Base-by-base conservation (phyloP, 768 basidiomycete genomes). In the Pleurotus eryngii region DNA sequence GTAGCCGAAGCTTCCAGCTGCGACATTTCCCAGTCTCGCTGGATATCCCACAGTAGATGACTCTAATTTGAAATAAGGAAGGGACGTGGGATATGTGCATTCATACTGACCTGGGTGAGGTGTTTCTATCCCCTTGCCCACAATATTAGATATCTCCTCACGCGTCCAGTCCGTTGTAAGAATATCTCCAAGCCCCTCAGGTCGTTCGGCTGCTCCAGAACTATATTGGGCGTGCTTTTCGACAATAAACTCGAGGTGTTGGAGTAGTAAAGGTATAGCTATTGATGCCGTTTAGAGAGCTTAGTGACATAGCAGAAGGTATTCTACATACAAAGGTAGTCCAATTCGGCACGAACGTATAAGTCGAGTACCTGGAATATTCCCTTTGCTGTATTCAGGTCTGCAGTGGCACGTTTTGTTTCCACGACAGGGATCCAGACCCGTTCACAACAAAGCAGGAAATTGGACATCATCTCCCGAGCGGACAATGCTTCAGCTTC, bases 231-330 rank as follows among this genome's bases (percentile, higher is more conserved):
- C 70, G 59, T 78, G 75, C 42, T 69, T 65, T 46, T 73, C 72
- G 49, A 81, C 58, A 46, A 90, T 66, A 59, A 91, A 86, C 35
- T 86, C 74, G 38, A 89, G 63, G 70, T 93, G 91, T 59, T 76
- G 81, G 65, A 81, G 77, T 46, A 94, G 77, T 47, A 93, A 71
- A 1, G 87, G 81, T 37, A 94, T 86, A n/a, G 90, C 91, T 93
- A 68, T 53, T 62, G 57, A 51, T 11, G 17, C 38, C 17, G 17
- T 60, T 38, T 14, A 49, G 27, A 22, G 27, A 49, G 57, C 9
- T 30, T 14, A 8, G 37, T 46, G 45, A 49, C 57, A 35, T 11
- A 37, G 39, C 46, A 49, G 49, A 35, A 58, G 50, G 46, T 27
- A 57, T 78, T 90, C 65, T 68, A 93, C 30, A 9, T 35, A 35